These are phyloP conservation scores for Ceratocystis eucalypticola DNA, from an alignment of 2,329 filamentous ascomycete species.

Conservation along the genomic window DNA sequence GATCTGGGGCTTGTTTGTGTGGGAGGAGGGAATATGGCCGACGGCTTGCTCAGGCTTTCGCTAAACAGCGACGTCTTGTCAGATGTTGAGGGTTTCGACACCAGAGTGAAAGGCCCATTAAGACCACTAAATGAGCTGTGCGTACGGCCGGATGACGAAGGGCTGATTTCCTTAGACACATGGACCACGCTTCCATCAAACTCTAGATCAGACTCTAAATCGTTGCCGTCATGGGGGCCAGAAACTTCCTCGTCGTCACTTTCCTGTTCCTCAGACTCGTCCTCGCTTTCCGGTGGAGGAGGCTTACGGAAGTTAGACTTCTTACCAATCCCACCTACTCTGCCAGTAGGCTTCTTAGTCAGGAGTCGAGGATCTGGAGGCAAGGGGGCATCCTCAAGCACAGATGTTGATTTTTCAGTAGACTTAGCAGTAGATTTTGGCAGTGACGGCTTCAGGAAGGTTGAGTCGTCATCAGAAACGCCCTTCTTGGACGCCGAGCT, in stretches of 20 bases:
- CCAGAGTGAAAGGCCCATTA: conserved; percentile 35
- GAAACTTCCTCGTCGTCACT: conserved; percentile 29
- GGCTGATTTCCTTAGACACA: conserved; percentile 45
- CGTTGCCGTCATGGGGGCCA: conserved; percentile 32
- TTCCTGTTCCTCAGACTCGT: conserved; percentile 29
- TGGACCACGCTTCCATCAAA: conserved; percentile 48
- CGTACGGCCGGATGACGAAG: conserved; percentile 40
- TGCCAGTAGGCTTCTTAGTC: conserved; percentile 21
- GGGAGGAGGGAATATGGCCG: conserved; percentile 32
- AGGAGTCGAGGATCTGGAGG: conserved; percentile 33
- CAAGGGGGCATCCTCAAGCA: conserved; percentile 28
- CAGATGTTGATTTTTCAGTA: conserved; percentile 19
- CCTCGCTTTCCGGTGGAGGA: conserved; percentile 25
- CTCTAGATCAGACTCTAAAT: conserved; percentile 35
- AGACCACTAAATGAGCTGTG: conserved; percentile 42
- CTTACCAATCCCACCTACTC: conserved; percentile 7
- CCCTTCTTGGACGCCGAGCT: conserved; percentile 23
- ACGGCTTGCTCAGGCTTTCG: conserved; percentile 7
- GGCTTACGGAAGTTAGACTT: conserved; percentile 10
- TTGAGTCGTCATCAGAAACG: conserved; percentile 16
- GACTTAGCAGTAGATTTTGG: conserved; percentile 19
- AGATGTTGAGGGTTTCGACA: conserved; percentile 22
- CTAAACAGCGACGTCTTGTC: conserved; percentile 14
- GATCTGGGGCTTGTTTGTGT: conserved; percentile 50
- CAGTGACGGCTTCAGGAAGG: conserved; percentile 12